phyloP scores from a whole-genome alignment of 805 yeast genomes.

The Hanseniaspora meyeri region DNA sequence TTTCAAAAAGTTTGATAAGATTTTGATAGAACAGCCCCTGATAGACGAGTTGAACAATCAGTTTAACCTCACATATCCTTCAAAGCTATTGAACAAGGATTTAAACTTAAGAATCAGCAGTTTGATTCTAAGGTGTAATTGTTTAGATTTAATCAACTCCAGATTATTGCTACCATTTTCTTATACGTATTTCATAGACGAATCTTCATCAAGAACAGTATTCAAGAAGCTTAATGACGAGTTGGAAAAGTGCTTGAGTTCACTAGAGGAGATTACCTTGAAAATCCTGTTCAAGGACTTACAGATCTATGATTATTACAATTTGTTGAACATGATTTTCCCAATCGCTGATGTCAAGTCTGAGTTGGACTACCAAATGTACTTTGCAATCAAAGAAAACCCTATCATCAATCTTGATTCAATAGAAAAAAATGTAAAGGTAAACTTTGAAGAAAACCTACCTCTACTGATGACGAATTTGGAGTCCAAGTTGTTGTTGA shows the following conservation, averaged over 20 bases:
- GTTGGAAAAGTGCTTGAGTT: slow-evolving; percentile 20
- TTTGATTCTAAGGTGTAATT: slow-evolving; percentile 41
- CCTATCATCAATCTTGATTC: slow-evolving; percentile 33
- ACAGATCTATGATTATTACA: slow-evolving; percentile 46
- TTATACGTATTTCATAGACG: slow-evolving; percentile 27
- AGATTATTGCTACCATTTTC: slow-evolving; percentile 32
- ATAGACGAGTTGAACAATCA: slow-evolving; percentile 23
- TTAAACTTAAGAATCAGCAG: slow-evolving; percentile 20
- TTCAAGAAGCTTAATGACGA: slow-evolving; percentile 26
- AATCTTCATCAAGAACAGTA: slow-evolving; percentile 20
- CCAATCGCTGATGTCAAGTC: slow-evolving; percentile 39
- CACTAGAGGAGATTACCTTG: slow-evolving; percentile 36
- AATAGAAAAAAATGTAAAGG: slow-evolving; percentile 37
- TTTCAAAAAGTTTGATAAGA: slow-evolving; percentile 31
- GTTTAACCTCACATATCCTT: slow-evolving; percentile 23
- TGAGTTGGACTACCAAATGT: slow-evolving; percentile 50
- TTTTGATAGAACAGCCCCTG: slow-evolving; percentile 35
- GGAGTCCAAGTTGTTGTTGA: slow-evolving; percentile 43
- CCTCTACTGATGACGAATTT: slow-evolving; percentile 51
- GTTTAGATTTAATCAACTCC: slow-evolving; percentile 48
- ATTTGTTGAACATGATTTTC: slow-evolving; percentile 59
- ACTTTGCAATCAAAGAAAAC: slow-evolving; percentile 53
- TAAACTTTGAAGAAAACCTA: slow-evolving; percentile 31
- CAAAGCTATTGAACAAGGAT: slow-evolving; percentile 20
- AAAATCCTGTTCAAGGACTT: slow-evolving; percentile 39